Evolutionary conservation across 352 stramenopile genomes (phyloP), one percentile per base, ranked within the genome.

Genomic region (Albugo laibachii): DNA sequence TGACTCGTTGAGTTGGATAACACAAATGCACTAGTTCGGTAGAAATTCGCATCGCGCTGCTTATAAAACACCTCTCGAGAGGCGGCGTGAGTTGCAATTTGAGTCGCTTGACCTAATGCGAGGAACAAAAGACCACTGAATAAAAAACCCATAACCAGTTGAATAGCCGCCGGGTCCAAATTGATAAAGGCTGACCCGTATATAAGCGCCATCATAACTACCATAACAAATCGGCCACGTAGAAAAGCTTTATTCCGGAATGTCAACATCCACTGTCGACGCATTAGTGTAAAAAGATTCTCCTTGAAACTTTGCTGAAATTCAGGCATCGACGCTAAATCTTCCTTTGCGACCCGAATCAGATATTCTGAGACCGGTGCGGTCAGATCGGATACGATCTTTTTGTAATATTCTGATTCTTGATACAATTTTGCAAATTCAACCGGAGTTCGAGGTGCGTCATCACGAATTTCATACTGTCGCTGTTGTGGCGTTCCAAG

Each of bases 71-170:
- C 54, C 14, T 54, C 59, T 5, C 67, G 66, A 0, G 63, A 61
- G 18, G 83, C 61, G 49, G 86, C 83, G 49, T 93, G 84, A 15
- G 66, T 76, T 19, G 80, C 66, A 21, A 95, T 52, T 56, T 83
- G 72, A 5, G 79, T 58, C 41, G 83, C 73, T 40, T 82, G 69
- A 34, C 77, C 75, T 39, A 95, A 54, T 2, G 62, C 67, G 19
- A 89, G 60, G 54, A 89, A 93, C 35, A 95, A 62, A 20, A 93
- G 61, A 13, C 61, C 67, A 38, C 81, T 63, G 47, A 94, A 95
- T 12, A 94, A 56, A 35, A 93, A 63, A 31, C 85, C 81, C 43
- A 93, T 66, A 4, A 80, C 57, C 16, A 78, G 56, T 39, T 81
- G 64, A 38, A 62, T 59, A 50, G 80, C 61, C 1, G 49, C 50